phyloP scores from a whole-genome alignment of 495 filamentous ascomycete species.

The Aspergillus cavernicola region DNA sequence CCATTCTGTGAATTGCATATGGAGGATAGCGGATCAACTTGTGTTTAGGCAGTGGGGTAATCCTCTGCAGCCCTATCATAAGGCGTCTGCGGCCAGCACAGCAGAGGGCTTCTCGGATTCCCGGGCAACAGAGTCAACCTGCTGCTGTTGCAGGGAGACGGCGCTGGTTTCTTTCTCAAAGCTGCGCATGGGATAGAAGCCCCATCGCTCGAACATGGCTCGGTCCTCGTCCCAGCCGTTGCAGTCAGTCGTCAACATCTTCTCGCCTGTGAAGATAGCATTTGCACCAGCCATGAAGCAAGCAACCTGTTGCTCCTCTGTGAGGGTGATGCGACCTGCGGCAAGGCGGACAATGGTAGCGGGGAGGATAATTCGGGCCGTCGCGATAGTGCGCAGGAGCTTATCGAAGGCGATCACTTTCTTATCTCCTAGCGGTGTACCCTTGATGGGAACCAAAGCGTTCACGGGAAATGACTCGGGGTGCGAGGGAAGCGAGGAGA shows the following conservation, averaged over 20 bases:
- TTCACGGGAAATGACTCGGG: conserved; percentile 86
- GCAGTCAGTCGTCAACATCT: conserved; percentile 86
- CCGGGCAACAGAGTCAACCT: background rate
- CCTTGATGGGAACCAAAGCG: conserved; percentile 78
- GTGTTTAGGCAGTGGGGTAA: background rate
- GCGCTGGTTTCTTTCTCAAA: conserved; percentile 31
- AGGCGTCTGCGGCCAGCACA: conserved; percentile 19
- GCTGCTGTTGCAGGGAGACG: background rate
- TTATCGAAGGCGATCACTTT: conserved; percentile 67
- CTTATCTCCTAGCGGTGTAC: conserved; percentile 72
- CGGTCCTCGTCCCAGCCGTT: conserved; percentile 85
- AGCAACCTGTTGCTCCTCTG: conserved; percentile 76
- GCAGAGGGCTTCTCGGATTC: conserved; percentile 2
- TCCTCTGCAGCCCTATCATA: conserved; percentile 7
- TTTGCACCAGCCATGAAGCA: conserved; percentile 87
- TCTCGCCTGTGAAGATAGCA: conserved; percentile 85
- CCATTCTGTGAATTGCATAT: background rate
- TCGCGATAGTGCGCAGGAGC: conserved; percentile 71
- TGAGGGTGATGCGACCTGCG: conserved; percentile 71
- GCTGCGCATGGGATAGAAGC: conserved; percentile 66
- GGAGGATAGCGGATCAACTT: conserved; percentile 1
- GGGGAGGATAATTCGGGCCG: conserved; percentile 74
- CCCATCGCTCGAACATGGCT: conserved; percentile 74
- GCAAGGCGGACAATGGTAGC: conserved; percentile 77
- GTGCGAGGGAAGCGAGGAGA: conserved; percentile 68